A percentile compares a stretch with the other conserved stretches of the same genome.
Evolutionary conservation across 495 filamentous ascomycete species (phyloP).

Genomic region (Penicillium dipodomyicola): DNA sequence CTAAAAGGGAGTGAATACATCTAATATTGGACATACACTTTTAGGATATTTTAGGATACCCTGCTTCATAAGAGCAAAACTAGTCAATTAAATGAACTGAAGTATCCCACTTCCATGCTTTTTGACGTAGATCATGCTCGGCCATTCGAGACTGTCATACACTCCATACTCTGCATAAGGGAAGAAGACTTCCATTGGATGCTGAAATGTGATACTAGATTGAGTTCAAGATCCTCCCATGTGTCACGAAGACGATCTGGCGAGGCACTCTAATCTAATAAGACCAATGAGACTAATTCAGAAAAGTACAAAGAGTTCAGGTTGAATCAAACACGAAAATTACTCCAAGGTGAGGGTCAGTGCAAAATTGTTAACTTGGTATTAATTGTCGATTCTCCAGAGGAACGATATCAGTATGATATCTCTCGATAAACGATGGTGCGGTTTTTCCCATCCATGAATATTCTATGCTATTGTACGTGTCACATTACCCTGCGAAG

Average conservation of each 20-base stretch:
- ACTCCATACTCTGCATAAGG: neutral
- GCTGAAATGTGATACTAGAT: neutral
- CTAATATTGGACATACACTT: neutral
- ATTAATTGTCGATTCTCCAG: constrained; percentile 18
- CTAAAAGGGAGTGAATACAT: neutral
- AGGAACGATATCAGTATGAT: constrained; percentile 15
- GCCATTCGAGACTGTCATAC: neutral
- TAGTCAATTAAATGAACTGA: neutral
- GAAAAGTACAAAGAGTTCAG: neutral
- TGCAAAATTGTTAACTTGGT: constrained; percentile 2
- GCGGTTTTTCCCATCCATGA: constrained; percentile 30
- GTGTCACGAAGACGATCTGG: neutral
- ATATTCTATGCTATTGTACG: constrained; percentile 39
- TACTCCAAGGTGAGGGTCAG: constrained; percentile 2
- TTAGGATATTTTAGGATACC: neutral
- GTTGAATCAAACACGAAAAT: neutral
- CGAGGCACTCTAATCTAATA: neutral
- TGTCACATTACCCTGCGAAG: constrained; percentile 30
- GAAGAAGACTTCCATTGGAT: neutral
- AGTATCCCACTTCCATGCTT: neutral
- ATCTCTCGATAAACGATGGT: constrained; percentile 28
- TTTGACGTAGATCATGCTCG: neutral
- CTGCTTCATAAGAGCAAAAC: neutral
- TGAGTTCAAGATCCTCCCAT: neutral
- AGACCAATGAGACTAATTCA: neutral